Base-by-base conservation (phyloP, 192 early-diverging fungal species). In the Irineochytrium annulatum region DNA sequence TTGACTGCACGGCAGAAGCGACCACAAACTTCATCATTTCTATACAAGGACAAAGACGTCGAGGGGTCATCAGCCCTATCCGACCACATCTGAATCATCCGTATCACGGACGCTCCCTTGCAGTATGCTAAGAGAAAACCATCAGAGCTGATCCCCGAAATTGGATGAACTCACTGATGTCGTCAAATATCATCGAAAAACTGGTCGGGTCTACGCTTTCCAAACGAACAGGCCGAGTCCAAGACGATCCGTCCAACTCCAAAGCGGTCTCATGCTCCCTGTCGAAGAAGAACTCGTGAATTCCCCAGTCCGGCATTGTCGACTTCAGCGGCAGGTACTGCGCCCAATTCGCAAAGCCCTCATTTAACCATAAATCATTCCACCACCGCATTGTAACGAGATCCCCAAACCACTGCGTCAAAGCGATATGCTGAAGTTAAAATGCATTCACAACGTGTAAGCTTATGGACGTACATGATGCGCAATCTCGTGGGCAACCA, bases 281-380 rank as follows among this genome's bases (percentile, higher is more conserved):
- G 24, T 64, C 62, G n/a, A 69, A 68, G 43, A 72, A 72, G n/a
- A 16, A 6, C 5, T 68, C 64, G 33, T n/a, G 22, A 28, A 67
- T 44, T 16, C 64, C 57, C 70, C 70, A 72, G 4, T 29, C 43
- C 16, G 70, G 65, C 22, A 44, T 24, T 6, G 45, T 27, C 3
- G 51, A 34, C 6, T 60, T 26, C 20, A 60, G 59, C 24, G 34
- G 53, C 20, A 37, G 41, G 24, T 69, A 62, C 46, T 72, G 68
- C 29, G 54, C 58, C 46, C 62, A 74, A 32, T 68, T 70, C 26
- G 73, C 72, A 53, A 74, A 73, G n/a, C 67, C 73, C 53, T 75
- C 73, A 24, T 75, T 75, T n/a, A 75, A 52, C 67, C 69, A 75
- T 3, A 75, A 34, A 62, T 71, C 57, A 29, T 62, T 60, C 73